Evolutionary conservation across 106 monocot genomes (phyloP).

Genomic region (Hemerocallis citrina): DNA sequence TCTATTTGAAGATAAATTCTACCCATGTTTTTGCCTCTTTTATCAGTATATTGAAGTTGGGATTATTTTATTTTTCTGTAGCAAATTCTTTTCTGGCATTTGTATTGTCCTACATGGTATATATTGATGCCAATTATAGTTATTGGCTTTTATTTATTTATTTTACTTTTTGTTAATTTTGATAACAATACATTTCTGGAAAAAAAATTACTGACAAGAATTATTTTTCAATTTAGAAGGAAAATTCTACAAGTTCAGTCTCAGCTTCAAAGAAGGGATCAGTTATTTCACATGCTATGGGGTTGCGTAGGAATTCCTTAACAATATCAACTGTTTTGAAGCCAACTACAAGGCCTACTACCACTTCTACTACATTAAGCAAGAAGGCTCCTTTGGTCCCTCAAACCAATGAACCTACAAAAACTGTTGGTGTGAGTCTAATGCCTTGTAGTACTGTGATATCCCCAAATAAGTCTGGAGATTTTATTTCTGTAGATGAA

Average conservation of each 20-base stretch:
- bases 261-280: slow-evolving; percentile 32
- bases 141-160: not conserved
- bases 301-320: slow-evolving; percentile 12
- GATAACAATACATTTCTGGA: not conserved
- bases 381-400: not conserved
- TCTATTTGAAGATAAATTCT: no score
- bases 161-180: not conserved
- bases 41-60: not conserved
- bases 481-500: slow-evolving; percentile 63
- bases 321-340: slow-evolving; percentile 14
- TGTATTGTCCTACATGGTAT: not conserved
- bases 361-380: not conserved
- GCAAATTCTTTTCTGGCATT: not conserved
- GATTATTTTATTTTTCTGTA: not conserved
- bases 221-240: slow-evolving; percentile 24
- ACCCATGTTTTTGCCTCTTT: not conserved
- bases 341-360: no score
- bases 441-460: slow-evolving; percentile 34
- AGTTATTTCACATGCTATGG: not conserved
- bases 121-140: not conserved
- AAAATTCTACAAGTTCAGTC: slow-evolving; percentile 4
- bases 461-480: slow-evolving; percentile 34
- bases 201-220: not conserved
- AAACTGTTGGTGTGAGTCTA: slow-evolving; percentile 13
- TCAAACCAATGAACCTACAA: slow-evolving; percentile 6